Evolutionary conservation across 805 yeast genomes (phyloP).

Genomic region (Sugiyamaella lignohabitans): DNA sequence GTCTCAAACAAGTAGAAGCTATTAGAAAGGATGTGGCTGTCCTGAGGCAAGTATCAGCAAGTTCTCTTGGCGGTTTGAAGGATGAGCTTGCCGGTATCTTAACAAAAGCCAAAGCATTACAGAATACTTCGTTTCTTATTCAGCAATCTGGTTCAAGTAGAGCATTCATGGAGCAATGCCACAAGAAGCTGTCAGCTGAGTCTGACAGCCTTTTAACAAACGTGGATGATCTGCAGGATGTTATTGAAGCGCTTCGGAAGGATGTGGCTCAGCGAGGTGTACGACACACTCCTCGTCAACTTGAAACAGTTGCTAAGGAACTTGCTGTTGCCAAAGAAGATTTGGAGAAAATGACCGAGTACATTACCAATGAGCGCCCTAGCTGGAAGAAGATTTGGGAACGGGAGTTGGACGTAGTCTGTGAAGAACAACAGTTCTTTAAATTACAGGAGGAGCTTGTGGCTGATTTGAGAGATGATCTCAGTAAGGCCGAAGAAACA

Average conservation of each 20-base stretch:
- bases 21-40: slow-evolving; percentile 24
- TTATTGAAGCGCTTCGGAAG: slow-evolving; percentile 79
- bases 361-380: slow-evolving; percentile 64
- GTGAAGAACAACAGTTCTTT: slow-evolving; percentile 91
- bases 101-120: slow-evolving; percentile 14
- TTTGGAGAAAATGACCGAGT: slow-evolving; percentile 50
- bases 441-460: slow-evolving; percentile 84
- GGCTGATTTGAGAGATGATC: slow-evolving; percentile 71
- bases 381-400: slow-evolving; percentile 93
- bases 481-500: slow-evolving; percentile 74
- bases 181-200: slow-evolving; percentile 62
- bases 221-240: slow-evolving; percentile 88
- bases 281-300: slow-evolving; percentile 66
- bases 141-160: slow-evolving; percentile 28
- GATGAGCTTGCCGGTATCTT: slow-evolving; percentile 14
- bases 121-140: slow-evolving; percentile 6
- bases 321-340: slow-evolving; percentile 49
- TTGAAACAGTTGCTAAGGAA: slow-evolving; percentile 60
- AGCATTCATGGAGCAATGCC: slow-evolving; percentile 70
- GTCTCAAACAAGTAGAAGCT: slow-evolving; percentile 12
- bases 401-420: slow-evolving; percentile 76
- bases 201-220: slow-evolving; percentile 67
- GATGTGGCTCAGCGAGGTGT: slow-evolving; percentile 92
- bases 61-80: slow-evolving; percentile 15
- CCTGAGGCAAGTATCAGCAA: slow-evolving; percentile 20